Conservation (phyloP, 2,329 filamentous ascomycete species). For the Geosmithia putterillii region DNA sequence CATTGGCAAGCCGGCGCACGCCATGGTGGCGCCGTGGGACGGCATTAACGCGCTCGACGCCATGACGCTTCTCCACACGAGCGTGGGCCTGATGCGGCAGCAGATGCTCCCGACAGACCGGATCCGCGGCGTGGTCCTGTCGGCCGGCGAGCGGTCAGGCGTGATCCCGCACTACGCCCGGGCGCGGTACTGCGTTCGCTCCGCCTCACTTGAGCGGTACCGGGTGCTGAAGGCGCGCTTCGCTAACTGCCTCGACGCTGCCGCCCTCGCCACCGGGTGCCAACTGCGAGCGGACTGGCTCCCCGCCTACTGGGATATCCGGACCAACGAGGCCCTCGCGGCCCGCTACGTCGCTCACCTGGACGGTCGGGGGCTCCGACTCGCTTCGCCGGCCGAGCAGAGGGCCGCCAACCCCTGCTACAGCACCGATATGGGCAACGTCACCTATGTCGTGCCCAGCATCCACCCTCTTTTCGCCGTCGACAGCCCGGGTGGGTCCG, state of each 20-base stretch:
- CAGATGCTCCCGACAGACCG: slow-evolving; percentile 22
- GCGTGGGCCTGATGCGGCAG: slow-evolving; percentile 22
- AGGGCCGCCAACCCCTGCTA: not conserved
- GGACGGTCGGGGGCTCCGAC: not conserved
- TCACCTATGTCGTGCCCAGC: slow-evolving; percentile 44
- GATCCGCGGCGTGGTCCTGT: slow-evolving; percentile 22
- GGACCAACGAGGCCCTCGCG: not conserved
- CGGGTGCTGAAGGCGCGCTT: slow-evolving; percentile 2
- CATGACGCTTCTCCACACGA: slow-evolving; percentile 19
- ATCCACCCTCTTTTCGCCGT: slow-evolving; percentile 40
- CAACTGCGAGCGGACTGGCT: not conserved
- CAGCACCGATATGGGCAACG: slow-evolving; percentile 37
- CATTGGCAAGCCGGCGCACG: slow-evolving; percentile 19
- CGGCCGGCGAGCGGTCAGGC: slow-evolving; percentile 22
- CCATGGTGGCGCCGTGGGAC: slow-evolving; percentile 21
- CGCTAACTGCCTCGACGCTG: not conserved
- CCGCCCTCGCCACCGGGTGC: not conserved
- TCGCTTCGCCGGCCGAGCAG: slow-evolving; percentile 15
- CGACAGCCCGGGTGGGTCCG: slow-evolving; percentile 17
- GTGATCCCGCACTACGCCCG: no score
- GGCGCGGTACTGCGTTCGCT: slow-evolving; percentile 25
- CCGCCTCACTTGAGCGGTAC: no score
- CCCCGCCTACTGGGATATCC: slow-evolving; percentile 24
- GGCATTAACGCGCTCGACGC: slow-evolving; percentile 25
- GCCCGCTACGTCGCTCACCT: slow-evolving; percentile 24